Conservation (phyloP, 306 rosid species). For the Urtica urens region DNA sequence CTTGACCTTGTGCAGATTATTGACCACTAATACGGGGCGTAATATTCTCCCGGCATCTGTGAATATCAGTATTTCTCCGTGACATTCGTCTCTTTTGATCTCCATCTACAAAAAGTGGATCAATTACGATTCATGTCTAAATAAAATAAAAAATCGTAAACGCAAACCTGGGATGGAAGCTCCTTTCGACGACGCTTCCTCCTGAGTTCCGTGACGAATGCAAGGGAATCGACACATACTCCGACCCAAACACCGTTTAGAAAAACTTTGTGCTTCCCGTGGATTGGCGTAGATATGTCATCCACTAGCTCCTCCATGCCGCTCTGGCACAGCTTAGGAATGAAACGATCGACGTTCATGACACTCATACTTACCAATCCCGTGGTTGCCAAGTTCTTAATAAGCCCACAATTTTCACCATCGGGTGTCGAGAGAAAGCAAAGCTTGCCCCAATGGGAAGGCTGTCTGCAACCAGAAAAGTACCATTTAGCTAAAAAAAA, state of each 20-base stretch:
- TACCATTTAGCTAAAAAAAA: no score
- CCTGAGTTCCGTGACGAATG: conserved; percentile 51
- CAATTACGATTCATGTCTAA: no score
- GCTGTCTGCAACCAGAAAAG: conserved; percentile 65
- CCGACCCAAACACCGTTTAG: conserved; percentile 94
- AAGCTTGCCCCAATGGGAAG: conserved; percentile 98
- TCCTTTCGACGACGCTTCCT: conserved; percentile 44
- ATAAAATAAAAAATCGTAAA: no score
- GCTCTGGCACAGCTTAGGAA: conserved; percentile 33
- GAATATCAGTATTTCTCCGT: conserved; percentile 67
- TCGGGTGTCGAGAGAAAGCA: conserved; percentile 94
- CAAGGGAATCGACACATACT: conserved; percentile 48
- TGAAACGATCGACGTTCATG: conserved; percentile 24
- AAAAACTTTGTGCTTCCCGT: conserved; percentile 55
- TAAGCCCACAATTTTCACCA: conserved; percentile 97
- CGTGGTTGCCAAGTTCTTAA: conserved; percentile 75
- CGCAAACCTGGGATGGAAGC: conserved; percentile 62
- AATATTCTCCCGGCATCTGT: conserved; percentile 91
- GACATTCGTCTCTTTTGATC: conserved; percentile 66
- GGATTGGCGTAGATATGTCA: conserved; percentile 44
- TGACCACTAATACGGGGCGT: conserved; percentile 81
- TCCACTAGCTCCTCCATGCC: conserved; percentile 75
- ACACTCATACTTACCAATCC: conserved; percentile 62
- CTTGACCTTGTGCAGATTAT: conserved; percentile 49
- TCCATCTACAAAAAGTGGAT: conserved; percentile 80